These are phyloP conservation scores for Crepidotus variabilis DNA, from an alignment of 768 basidiomycete genomes.

Conservation along the genomic window DNA sequence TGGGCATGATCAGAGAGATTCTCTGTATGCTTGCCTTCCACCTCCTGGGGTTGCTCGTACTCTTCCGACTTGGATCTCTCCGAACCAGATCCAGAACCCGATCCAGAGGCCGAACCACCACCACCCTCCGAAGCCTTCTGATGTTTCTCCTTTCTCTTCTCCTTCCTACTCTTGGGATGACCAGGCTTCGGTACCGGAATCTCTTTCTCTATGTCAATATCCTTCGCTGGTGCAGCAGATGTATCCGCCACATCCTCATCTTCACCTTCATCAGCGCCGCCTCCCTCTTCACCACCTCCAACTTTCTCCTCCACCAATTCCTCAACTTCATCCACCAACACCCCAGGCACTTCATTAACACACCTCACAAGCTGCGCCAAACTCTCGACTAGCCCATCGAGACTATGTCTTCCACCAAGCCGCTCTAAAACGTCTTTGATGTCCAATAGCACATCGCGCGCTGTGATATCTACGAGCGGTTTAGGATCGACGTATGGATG, in stretches of 20 bases:
- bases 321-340: conserved; percentile 10
- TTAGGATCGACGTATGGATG: conserved; percentile 4
- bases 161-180: too few species aligned
- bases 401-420: conserved; percentile 25
- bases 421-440: conserved; percentile 32
- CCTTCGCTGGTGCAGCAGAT: neutral
- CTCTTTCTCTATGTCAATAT: too few species aligned
- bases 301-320: conserved; percentile 8
- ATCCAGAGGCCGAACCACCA: too few species aligned
- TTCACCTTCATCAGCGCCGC: neutral
- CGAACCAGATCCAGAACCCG: too few species aligned
- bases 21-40: neutral
- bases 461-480: conserved; percentile 4
- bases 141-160: too few species aligned
- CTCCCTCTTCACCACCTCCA: neutral
- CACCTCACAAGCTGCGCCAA: conserved; percentile 18
- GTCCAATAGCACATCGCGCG: conserved; percentile 20
- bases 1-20: neutral
- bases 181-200: too few species aligned
- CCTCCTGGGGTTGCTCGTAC: neutral
- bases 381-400: conserved; percentile 24
- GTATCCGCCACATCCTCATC: neutral
- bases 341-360: conserved; percentile 14
- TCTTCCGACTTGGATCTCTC: too few species aligned
- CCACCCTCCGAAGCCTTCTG: too few species aligned